Percentiles rank a stretch among this genome's conserved stretches.
phyloP scores from a whole-genome alignment of 148 eudicot genomes.

The Gaultheria prostrata region DNA sequence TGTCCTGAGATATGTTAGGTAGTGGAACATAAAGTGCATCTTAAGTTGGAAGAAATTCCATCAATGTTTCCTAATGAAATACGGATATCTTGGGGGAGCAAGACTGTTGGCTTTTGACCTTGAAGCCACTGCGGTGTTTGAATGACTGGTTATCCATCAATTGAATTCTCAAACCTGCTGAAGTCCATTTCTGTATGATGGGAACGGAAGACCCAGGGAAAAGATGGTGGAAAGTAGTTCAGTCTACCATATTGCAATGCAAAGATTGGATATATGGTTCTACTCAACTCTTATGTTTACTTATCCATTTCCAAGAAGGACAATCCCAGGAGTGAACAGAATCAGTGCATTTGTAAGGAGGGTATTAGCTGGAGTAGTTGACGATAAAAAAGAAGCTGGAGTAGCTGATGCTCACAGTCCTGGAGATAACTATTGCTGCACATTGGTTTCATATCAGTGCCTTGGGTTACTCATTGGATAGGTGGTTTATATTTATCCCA shows the following conservation, averaged over 20 bases:
- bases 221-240: too few relatives aligned
- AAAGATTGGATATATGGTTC: not conserved
- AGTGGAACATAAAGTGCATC: not conserved
- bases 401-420: not conserved
- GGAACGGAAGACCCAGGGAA: too few relatives aligned
- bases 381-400: too few relatives aligned
- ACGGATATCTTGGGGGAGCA: not conserved
- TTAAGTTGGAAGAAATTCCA: not conserved
- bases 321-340: not conserved
- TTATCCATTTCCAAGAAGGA: too few relatives aligned
- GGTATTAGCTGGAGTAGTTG: not conserved
- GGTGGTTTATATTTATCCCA: not conserved
- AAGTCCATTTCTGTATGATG: too few relatives aligned
- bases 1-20: not conserved
- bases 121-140: not conserved
- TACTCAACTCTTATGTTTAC: not conserved
- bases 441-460: not conserved
- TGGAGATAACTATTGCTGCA: not conserved
- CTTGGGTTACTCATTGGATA: not conserved
- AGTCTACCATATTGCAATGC: too few relatives aligned
- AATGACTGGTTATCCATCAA: not conserved
- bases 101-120: not conserved
- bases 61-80: not conserved
- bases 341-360: not conserved
- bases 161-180: not conserved